phyloP scores from a whole-genome alignment of 371 early-diverging fungal species.

The Massospora cicadina region DNA sequence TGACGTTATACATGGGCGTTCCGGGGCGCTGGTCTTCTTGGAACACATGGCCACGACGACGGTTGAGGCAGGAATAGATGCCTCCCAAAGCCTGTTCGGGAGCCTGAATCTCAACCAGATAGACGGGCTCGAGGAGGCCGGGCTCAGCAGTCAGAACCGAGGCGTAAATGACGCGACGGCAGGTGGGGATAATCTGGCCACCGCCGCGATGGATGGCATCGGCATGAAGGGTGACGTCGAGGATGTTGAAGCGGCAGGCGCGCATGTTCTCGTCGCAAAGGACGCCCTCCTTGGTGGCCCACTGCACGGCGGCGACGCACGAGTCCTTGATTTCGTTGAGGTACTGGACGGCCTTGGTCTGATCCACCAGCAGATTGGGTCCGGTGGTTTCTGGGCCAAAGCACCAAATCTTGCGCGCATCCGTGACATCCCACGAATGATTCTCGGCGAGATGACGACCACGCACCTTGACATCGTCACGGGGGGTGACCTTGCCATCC shows the following conservation, averaged over 20 bases:
- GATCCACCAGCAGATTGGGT: conserved; percentile 91
- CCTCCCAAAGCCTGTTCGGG: conserved; percentile 92
- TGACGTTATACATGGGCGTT: conserved; percentile 87
- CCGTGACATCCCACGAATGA: conserved; percentile 92
- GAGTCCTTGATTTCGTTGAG: conserved; percentile 99
- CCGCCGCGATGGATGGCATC: conserved; percentile 98
- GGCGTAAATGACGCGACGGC: conserved; percentile 93
- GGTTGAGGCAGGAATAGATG: conserved; percentile 91
- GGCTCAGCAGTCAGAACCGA: conserved; percentile 81
- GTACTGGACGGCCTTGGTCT: conserved; percentile 97
- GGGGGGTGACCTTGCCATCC: conserved; percentile 67
- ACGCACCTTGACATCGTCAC: conserved; percentile 94
- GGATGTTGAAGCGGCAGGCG: conserved; percentile 94
- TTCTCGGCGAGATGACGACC: conserved; percentile 86
- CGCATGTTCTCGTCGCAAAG: conserved; percentile 93
- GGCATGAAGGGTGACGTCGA: conserved; percentile 96
- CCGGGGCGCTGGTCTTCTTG: conserved; percentile 85
- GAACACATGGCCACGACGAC: conserved; percentile 95
- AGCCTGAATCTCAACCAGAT: conserved; percentile 94
- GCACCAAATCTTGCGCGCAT: conserved; percentile 99
- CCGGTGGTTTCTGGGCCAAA: conserved; percentile 97
- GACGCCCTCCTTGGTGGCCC: conserved; percentile 90
- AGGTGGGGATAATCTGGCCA: conserved; percentile 46
- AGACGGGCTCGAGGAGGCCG: conserved; percentile 96
- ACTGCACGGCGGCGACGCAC: conserved; percentile 87